Conservation (phyloP, 306 rosid species). For the Rubus idaeus region DNA sequence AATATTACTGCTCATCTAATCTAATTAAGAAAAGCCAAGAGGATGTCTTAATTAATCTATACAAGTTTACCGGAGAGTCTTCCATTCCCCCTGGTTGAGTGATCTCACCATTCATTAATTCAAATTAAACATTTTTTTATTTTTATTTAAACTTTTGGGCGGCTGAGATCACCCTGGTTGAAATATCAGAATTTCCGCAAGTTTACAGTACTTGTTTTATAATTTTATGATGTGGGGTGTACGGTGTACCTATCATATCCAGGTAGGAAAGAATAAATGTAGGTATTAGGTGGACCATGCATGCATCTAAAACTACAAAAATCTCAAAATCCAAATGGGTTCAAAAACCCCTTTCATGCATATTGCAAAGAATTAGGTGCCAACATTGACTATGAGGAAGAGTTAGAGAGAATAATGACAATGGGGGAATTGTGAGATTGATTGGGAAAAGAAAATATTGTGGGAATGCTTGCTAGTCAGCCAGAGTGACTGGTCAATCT, state of each 20-base stretch:
- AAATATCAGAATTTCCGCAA: too few species aligned
- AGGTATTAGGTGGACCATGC: constrained; percentile 18
- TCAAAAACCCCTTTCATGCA: constrained; percentile 10
- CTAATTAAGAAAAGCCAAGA: too few species aligned
- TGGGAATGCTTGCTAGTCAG: constrained; percentile 4
- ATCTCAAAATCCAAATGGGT: background rate
- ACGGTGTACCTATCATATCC: background rate
- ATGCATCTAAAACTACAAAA: background rate
- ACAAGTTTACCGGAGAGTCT: background rate
- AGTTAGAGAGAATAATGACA: constrained; percentile 16
- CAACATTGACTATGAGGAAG: constrained; percentile 20
- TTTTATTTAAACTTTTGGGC: too few species aligned
- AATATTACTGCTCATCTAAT: too few species aligned
- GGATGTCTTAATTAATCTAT: background rate
- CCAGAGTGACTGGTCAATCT: background rate
- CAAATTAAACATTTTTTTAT: too few species aligned
- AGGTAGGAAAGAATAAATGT: constrained; percentile 5
- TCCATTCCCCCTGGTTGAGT: too few species aligned
- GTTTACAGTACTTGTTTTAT: background rate
- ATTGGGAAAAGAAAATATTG: constrained; percentile 14
- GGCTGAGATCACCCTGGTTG: too few species aligned
- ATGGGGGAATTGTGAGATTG: constrained; percentile 1
- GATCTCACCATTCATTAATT: too few species aligned
- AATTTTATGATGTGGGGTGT: background rate
- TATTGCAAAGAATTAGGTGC: constrained; percentile 17